Evolutionary conservation across 108 stramenopile genomes (phyloP).

Genomic region (Mediolabrus comicus): DNA sequence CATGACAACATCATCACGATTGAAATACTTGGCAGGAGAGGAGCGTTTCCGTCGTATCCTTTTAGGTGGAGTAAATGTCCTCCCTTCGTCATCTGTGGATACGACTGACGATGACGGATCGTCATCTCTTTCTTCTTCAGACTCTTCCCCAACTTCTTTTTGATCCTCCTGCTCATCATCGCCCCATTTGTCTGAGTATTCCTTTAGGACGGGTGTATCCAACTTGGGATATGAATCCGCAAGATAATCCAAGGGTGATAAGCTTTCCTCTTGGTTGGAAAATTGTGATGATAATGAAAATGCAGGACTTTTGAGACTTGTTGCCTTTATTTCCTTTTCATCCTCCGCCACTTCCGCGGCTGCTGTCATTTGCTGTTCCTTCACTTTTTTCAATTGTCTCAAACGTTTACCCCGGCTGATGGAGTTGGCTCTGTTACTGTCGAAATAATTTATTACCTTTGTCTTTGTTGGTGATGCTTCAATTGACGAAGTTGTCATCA

Average conservation of each 20-base stretch:
- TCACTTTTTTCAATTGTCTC: neutral
- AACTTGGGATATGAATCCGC: neutral
- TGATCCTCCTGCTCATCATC: neutral
- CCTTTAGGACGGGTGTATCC: neutral
- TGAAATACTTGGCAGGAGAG: neutral
- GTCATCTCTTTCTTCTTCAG: neutral
- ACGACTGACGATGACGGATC: conserved; percentile 20
- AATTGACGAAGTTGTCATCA: no score
- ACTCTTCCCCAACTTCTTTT: neutral
- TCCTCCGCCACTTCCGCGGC: neutral
- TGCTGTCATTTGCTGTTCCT: neutral
- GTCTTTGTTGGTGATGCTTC: neutral
- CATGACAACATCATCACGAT: neutral
- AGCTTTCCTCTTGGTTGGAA: neutral
- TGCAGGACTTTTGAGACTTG: neutral
- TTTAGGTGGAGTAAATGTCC: conserved; percentile 1
- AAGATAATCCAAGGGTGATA: neutral
- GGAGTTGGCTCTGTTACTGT: neutral
- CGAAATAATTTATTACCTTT: neutral
- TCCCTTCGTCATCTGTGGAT: conserved; percentile 3
- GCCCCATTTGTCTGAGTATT: neutral
- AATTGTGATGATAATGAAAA: neutral
- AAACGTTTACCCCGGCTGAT: neutral
- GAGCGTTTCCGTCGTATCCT: neutral
- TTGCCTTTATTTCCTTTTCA: neutral